Base-by-base conservation (phyloP, 306 rosid genomes). In the Vigna angularis region DNA sequence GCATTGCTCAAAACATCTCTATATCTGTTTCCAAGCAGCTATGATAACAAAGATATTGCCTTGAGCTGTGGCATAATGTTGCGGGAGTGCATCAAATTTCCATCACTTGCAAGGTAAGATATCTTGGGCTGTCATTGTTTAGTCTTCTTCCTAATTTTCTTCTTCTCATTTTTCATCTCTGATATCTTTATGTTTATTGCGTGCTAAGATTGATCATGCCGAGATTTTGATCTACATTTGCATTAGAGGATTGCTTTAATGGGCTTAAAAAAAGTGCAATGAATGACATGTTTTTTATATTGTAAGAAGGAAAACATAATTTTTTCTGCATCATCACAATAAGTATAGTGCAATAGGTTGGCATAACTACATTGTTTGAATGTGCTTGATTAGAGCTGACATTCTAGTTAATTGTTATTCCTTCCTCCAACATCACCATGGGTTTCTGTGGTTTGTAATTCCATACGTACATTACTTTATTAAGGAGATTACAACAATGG, bases 21-120 rank as follows among this genome's bases (percentile, higher is more conserved):
- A 47, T 64, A 59, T 86, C 9, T 57, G 67, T 78, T 80, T 73
- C 75, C 77, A 20, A 55, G 50, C 97, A 95, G 99, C 87, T 93
- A 95, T 84, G 99, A 93, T 85, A 95, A 93, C 90, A 93, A 88
- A 89, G 99, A 95, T 77, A 86, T 93, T 83, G 97, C 99, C 59
- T 82, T 95, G 86, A 91, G 85, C 86, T 90, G 91, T 85, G 99
- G 98, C 84, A 80, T 67, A 83, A 95, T 95, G 97, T 83, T 95
- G 93, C 89, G 98, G 85, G 98, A 95, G 73, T 93, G 99, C 89
- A 88, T 95, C 86, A 95, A 89, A 82, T 91, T 91, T 75, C 89
- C 93, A 11, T 61, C 83, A 79, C 91, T 93, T 62, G 98, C 96
- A 81, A 90, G 93, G 99, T 95, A 90, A 89, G 93, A 75, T 67